Conservation (phyloP, 768 basidiomycete species). For the Lyophyllum decastes region DNA sequence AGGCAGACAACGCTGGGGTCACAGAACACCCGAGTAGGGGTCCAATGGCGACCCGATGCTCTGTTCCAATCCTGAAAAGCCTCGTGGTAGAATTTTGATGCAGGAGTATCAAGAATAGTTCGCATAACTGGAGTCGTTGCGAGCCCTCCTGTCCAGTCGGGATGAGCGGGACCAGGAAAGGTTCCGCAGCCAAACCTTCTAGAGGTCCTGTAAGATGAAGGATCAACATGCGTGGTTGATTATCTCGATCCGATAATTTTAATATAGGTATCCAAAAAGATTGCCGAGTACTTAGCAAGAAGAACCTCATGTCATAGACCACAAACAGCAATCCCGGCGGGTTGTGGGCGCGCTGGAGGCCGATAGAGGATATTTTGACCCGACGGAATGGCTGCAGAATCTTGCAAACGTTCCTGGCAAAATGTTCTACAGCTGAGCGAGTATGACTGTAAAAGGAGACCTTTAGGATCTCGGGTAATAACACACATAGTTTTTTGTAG, state of each 20-base stretch:
- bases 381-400: not conserved
- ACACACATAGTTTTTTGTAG: not conserved
- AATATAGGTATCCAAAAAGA: not conserved
- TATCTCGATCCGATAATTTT: conserved; percentile 6
- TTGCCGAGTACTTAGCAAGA: not conserved
- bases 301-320: not conserved
- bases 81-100: conserved; percentile 13
- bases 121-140: not conserved
- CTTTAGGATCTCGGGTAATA: not conserved
- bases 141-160: not conserved
- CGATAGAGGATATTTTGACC: not conserved
- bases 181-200: not conserved
- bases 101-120: conserved; percentile 1
- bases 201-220: not conserved
- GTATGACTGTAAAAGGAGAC: not conserved
- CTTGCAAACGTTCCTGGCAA: not conserved
- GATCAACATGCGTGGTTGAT: conserved; percentile 1
- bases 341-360: conserved; percentile 2
- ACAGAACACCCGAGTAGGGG: conserved; percentile 9
- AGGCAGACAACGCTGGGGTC: conserved; percentile 15
- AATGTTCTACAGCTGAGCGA: not conserved
- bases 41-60: conserved; percentile 5
- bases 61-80: conserved; percentile 2
- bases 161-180: conserved; percentile 2
- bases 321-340: conserved; percentile 2